These are phyloP conservation scores for Torrubiella hemipterigena DNA, from an alignment of 2,329 filamentous ascomycete species.

Conservation along the genomic window DNA sequence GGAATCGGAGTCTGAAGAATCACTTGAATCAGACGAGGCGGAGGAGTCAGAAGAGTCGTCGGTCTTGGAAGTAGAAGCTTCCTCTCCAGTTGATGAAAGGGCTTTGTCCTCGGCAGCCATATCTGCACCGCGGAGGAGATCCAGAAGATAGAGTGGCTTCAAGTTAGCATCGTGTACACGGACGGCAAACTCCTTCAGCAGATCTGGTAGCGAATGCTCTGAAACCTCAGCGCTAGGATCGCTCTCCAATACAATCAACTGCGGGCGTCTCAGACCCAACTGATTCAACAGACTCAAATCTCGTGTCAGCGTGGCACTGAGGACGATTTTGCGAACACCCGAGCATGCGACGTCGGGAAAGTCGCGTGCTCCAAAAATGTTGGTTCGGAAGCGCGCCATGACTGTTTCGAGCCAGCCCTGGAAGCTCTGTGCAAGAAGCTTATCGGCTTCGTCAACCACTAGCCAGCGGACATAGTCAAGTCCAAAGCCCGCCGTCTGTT, in stretches of 20 bases:
- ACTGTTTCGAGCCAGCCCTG: constrained; percentile 78
- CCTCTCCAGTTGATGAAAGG: constrained; percentile 2
- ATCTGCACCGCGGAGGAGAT: constrained; percentile 52
- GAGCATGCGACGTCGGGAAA: constrained; percentile 38
- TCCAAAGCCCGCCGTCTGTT: constrained; percentile 70
- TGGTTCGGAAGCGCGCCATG: constrained; percentile 45
- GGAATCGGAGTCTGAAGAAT: constrained; percentile 12
- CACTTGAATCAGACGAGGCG: neutral
- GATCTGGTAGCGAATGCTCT: constrained; percentile 46
- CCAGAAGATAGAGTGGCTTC: constrained; percentile 77
- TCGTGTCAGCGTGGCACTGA: constrained; percentile 86
- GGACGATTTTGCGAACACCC: constrained; percentile 65
- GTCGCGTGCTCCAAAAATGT: constrained; percentile 38
- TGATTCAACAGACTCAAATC: constrained; percentile 71
- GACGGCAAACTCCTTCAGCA: constrained; percentile 53
- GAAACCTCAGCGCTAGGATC: constrained; percentile 27
- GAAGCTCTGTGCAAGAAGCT: constrained; percentile 80
- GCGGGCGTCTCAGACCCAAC: constrained; percentile 61
- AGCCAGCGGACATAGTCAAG: constrained; percentile 75
- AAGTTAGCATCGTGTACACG: constrained; percentile 56
- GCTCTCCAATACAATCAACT: constrained; percentile 62
- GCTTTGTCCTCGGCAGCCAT: constrained; percentile 18
- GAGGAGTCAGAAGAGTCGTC: constrained; percentile 16
- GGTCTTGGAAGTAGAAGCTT: constrained; percentile 13
- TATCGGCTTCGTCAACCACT: constrained; percentile 88